Evolutionary conservation across 768 basidiomycete species (phyloP), one percentile per base, ranked within the genome.

Genomic region (Psilocybe cyanescens): DNA sequence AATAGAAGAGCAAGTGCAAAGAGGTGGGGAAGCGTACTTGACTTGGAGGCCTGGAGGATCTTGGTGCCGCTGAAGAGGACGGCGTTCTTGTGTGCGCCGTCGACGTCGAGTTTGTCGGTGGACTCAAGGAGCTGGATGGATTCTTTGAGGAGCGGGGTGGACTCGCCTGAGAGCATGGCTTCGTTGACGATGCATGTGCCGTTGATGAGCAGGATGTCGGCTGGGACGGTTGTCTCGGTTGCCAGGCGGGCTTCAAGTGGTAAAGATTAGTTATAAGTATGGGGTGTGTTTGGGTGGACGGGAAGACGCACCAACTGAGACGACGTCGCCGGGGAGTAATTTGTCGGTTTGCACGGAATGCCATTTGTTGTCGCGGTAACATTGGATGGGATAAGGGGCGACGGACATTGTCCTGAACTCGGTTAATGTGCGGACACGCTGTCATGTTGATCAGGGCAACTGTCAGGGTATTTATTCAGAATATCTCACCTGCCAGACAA

Each of bases 321-420:
- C 88, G 5, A 99, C 76, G 71, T 99, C 97, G 7, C 95, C 96
- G 0, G 97, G 97, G 6, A 98, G 81, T 8, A 99, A 81, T 46
- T 91, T 85, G 65, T 97, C 94, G 0, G 93, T 92, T 70, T 92
- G 89, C 4, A 97, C 75, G 53, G 86, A 84, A 1, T 73, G 71
- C 97, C 97, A 99, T 67, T 87, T 85, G 62, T 80, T 81, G 72
- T 94, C 86, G 45, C 97, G 87, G 72, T 87, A 88, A 58, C 87
- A 89, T 61, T 90, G 84, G 49, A 99, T 93, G 0, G 90, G 84
- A 77, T 92, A 99, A 0, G 97, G 97, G 16, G 86, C 86, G 41
- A 99, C 88, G 17, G 93, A 88, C 97, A 99, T 99, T 0, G 96
- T 97, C 59, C 97, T 82, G 77, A 99, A 99, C 74, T 99, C 97